Base-by-base conservation (phyloP, 331 rosid species). In the Stylosanthes scabra region DNA sequence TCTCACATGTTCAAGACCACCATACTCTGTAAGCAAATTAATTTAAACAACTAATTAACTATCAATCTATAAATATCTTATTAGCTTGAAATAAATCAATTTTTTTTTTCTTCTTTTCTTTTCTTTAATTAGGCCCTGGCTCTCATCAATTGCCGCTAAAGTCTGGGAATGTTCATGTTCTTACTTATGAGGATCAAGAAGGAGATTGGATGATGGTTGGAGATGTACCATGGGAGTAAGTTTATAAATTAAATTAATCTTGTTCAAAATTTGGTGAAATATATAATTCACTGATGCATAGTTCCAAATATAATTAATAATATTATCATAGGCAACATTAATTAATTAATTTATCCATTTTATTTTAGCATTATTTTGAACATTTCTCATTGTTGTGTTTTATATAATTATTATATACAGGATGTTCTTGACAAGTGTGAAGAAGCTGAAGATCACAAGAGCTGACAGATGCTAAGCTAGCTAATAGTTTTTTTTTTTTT, bases 151-250 rank as follows among this genome's bases (percentile, higher is more conserved):
- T 31, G 47, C 74, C 83, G 65, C 28, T 72, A 11, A 74, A 60
- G 54, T 64, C 81, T 76, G 73, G 81, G 67, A 79, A 76, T 69
- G 69, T 64, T 61, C 83, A 85, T 52, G 76, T 85, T 16, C 51
- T 85, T 25, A 85, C 89, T 65, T 85, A 82, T 15, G 86, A 85
- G 63, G 89, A 85, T 74, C 70, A 76, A 79, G 89, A 85, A 79
- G 89, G 89, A 3, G 89, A 85, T 11, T 85, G 89, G 89, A 82
- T 85, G 86, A 79, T 85, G 89, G 89, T 85, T 70, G 89, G 89
- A 73, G 89, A 85, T 76, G 89, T 85, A 10, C 89, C 89, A 2
- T 85, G 89, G 86, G 89, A 79, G 89, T 85, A 85, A 85, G 89
- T 74, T 37, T 10, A 2, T 31, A 31, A 3, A 31, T 31, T 31